phyloP scores from a whole-genome alignment of 805 yeast genomes.

The Metschnikowia orientalis region DNA sequence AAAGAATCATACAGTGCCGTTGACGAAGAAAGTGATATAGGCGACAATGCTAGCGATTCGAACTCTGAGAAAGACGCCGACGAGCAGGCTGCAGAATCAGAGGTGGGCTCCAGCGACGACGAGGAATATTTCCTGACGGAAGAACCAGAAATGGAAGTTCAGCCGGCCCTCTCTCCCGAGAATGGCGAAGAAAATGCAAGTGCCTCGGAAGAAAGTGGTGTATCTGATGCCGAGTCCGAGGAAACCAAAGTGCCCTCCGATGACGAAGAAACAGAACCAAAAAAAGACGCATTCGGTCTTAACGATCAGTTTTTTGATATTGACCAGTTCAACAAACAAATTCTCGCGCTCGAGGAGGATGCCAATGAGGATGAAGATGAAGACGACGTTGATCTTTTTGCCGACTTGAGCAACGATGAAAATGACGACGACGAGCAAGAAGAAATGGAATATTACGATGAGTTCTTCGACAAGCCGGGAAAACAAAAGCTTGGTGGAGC shows the following conservation, averaged over 20 bases:
- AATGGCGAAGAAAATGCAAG: conserved; percentile 16
- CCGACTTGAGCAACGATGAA: conserved; percentile 26
- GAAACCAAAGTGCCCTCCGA: conserved; percentile 11
- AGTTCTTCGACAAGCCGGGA: conserved; percentile 54
- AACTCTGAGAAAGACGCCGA: conserved; percentile 23
- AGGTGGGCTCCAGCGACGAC: conserved; percentile 6
- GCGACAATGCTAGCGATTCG: conserved; percentile 15
- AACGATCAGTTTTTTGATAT: conserved; percentile 83
- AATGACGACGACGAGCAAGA: conserved; percentile 39
- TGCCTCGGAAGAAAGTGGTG: conserved; percentile 12
- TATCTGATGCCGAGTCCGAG: conserved; percentile 19
- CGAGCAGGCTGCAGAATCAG: conserved; percentile 22
- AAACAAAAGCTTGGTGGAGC: conserved; percentile 18
- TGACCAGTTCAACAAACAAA: conserved; percentile 76
- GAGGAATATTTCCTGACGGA: conserved; percentile 14
- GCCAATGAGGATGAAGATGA: conserved; percentile 28
- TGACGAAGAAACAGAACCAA: conserved; percentile 9
- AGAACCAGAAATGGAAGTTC: conserved; percentile 20
- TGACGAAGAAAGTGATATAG: conserved; percentile 3
- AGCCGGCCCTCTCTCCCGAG: conserved; percentile 8
- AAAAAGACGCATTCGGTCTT: conserved; percentile 57
- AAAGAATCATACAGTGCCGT: conserved; percentile 29
- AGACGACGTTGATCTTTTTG: conserved; percentile 46
- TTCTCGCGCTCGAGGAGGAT: conserved; percentile 59
- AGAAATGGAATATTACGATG: conserved; percentile 58